These are phyloP conservation scores for Pyrus pyrifolia DNA, from an alignment of 306 rosid species.

Conservation along the genomic window DNA sequence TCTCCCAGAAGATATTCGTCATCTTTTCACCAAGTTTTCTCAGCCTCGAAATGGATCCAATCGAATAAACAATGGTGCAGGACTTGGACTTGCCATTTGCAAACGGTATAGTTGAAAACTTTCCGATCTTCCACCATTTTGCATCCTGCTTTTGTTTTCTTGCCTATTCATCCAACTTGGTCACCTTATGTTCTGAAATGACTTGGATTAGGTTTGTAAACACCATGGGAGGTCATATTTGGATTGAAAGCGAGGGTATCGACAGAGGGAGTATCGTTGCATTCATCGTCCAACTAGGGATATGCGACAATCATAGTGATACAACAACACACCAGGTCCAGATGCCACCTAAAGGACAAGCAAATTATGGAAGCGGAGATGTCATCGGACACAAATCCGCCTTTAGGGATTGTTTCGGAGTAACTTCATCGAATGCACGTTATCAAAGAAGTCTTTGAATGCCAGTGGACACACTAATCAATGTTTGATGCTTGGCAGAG, in stretches of 20 bases:
- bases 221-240: slow-evolving; percentile 91
- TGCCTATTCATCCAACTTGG: not conserved
- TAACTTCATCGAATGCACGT: slow-evolving; percentile 37
- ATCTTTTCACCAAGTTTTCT: slow-evolving; percentile 65
- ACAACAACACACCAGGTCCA: slow-evolving; percentile 28
- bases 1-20: slow-evolving; percentile 65
- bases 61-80: slow-evolving; percentile 47
- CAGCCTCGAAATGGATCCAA: slow-evolving; percentile 50
- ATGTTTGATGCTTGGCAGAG: not conserved
- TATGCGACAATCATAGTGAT: slow-evolving; percentile 38
- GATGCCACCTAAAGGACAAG: slow-evolving; percentile 27
- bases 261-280: slow-evolving; percentile 64
- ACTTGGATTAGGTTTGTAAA: slow-evolving; percentile 69
- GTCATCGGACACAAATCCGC: slow-evolving; percentile 44
- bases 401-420: slow-evolving; percentile 30
- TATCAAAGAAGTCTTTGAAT: slow-evolving; percentile 58
- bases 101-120: slow-evolving; percentile 43
- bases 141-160: not conserved
- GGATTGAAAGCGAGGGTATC: slow-evolving; percentile 85
- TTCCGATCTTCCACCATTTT: not conserved
- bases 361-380: slow-evolving; percentile 62
- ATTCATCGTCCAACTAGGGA: slow-evolving; percentile 72
- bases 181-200: slow-evolving; percentile 8
- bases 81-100: slow-evolving; percentile 92
- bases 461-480: not conserved